Base-by-base conservation (phyloP, 331 rosid genomes). In the Acacia concinna region DNA sequence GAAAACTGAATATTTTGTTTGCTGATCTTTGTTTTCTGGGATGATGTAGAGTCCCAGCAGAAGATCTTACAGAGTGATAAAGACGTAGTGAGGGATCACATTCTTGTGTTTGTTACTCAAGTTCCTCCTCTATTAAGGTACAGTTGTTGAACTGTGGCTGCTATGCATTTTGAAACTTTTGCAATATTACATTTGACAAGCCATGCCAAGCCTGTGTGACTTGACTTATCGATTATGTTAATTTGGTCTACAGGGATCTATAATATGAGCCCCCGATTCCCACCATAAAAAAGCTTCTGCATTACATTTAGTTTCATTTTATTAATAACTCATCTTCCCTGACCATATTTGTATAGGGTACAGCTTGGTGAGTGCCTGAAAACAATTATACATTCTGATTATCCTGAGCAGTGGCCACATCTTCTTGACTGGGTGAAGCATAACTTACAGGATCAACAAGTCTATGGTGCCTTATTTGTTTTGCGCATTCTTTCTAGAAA, bases 291-390 rank as follows among this genome's bases (percentile, higher is more conserved):
- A 43, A 43, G 2, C 18, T 8, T 1, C 2, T 38, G 20, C 31
- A 11, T 11, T n/a, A 6, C 43, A 60, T 56, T 70, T 75, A 32
- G 52, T 51, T 17, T 18, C n/a, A 40, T 30, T 43, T 1, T 70
- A 21, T 78, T 78, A 71, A 40, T 38, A 5, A 79, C 54, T 38
- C 28, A 51, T 17, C 17, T 52, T 70, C 12, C n/a, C 31, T 54
- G 64, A 65, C 70, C 65, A 32, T 60, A n/a, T 75, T 65, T 73
- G 25, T 85, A 56, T 85, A 96, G 99, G 91, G 91, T 87, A 21
- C 99, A 96, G 78, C 89, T 96, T 46, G 99, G 99, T 57, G 99
- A 93, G 82, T 93, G 97, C 92, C 86, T 96, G 44, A 96, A 96
- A 90, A 93, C 99, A 38, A 79, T 93, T 75, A 75, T 96, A 76